phyloP scores from a whole-genome alignment of 805 yeast species.

The Starmerella bombi region DNA sequence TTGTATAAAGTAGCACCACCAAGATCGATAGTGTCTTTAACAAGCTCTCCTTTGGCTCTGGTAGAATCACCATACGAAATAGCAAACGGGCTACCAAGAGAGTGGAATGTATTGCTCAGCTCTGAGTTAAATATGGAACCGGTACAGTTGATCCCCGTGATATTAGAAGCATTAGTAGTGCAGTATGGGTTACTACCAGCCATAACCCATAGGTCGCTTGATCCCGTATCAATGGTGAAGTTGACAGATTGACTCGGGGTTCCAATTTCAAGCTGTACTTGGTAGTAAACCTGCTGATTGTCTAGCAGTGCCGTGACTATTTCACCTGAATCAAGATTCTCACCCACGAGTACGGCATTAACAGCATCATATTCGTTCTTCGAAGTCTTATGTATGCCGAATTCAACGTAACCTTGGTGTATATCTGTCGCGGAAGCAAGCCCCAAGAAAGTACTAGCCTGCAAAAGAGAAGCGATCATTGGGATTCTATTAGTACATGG shows the following conservation, averaged over 20 bases:
- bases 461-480: no score
- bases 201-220: constrained; percentile 55
- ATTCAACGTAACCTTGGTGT: no score
- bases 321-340: not conserved
- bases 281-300: constrained; percentile 19
- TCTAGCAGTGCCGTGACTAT: constrained; percentile 1
- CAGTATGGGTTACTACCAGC: constrained; percentile 14
- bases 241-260: constrained; percentile 40
- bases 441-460: no score
- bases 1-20: constrained; percentile 36
- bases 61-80: constrained; percentile 33
- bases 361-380: constrained; percentile 1
- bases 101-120: constrained; percentile 23
- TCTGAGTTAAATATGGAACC: constrained; percentile 23
- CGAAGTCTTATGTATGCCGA: constrained; percentile 4
- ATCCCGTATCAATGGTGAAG: constrained; percentile 57
- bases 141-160: constrained; percentile 19
- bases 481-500: no score
- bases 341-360: not conserved
- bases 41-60: constrained; percentile 37
- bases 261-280: constrained; percentile 32
- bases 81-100: constrained; percentile 14
- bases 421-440: no score
- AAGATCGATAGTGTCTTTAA: constrained; percentile 39
- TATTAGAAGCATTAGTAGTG: constrained; percentile 5